Evolutionary conservation across 305 asterid genomes (phyloP).

Genomic region (Caryopteris hybrid): DNA sequence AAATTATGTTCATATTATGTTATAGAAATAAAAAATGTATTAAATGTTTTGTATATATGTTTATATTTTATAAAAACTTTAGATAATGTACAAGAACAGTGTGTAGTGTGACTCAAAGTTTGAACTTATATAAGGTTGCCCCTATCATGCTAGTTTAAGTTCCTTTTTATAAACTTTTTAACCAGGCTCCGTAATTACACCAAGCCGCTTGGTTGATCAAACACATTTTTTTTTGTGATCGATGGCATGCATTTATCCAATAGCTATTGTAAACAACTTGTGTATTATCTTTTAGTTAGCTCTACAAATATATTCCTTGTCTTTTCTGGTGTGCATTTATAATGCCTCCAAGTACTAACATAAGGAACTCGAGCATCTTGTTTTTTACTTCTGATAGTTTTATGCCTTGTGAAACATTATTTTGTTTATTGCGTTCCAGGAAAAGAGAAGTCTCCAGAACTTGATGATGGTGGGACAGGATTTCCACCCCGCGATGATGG

Average conservation of each 20-base stretch:
- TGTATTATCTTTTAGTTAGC: not conserved
- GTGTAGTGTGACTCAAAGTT: not conserved
- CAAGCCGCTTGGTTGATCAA: not conserved
- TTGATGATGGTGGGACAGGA: conserved; percentile 84
- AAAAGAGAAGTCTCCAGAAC: conserved; percentile 80
- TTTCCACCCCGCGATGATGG: conserved; percentile 83
- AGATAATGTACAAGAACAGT: not conserved
- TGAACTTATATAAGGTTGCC: not conserved
- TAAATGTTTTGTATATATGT: too few relatives aligned
- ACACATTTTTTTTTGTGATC: not conserved
- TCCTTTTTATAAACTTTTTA: not conserved
- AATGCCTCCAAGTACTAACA: not conserved
- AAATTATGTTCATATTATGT: not conserved
- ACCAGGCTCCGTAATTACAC: not conserved
- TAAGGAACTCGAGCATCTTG: not conserved
- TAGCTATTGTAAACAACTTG: not conserved
- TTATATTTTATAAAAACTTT: not conserved
- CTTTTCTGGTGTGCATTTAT: not conserved
- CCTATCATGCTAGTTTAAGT: not conserved
- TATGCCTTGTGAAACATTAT: not conserved
- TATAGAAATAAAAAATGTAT: not conserved
- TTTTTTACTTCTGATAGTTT: not conserved
- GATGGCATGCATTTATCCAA: not conserved
- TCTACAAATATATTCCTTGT: not conserved
- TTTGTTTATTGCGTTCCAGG: conserved; percentile 34